Percentiles rank a stretch among this genome's conserved stretches.
These are phyloP conservation scores for Lachancea waltii DNA, from an alignment of 805 yeast genomes.

Conservation along the genomic window DNA sequence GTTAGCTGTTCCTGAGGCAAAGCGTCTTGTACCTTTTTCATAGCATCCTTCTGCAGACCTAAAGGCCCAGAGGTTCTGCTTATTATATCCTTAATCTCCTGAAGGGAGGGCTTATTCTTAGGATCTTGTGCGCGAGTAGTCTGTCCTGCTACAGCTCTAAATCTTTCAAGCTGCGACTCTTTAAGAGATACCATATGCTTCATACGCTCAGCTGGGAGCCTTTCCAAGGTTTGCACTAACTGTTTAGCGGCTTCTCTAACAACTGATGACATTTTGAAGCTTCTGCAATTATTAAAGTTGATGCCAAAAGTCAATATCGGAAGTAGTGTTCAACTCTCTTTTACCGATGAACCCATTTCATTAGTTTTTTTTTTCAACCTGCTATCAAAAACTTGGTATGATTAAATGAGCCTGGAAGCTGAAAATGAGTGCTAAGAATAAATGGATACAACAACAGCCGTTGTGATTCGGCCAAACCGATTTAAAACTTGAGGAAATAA, in stretches of 20 bases:
- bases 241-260: conserved; percentile 48
- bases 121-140: conserved; percentile 36
- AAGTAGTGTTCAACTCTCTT: background rate
- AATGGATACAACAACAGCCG: background rate
- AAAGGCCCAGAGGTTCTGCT: conserved; percentile 34
- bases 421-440: background rate
- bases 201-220: conserved; percentile 62
- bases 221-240: conserved; percentile 51
- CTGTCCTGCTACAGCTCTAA: conserved; percentile 45
- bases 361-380: background rate
- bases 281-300: too few species aligned
- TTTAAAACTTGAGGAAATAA: background rate
- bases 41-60: conserved; percentile 44
- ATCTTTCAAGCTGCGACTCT: conserved; percentile 55
- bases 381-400: too few species aligned
- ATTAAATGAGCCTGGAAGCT: background rate
- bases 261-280: conserved; percentile 19
- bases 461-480: background rate
- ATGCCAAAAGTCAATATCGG: background rate
- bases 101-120: conserved; percentile 35
- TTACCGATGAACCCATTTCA: background rate
- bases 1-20: conserved; percentile 45
- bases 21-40: conserved; percentile 36
- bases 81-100: conserved; percentile 36
- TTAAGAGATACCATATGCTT: conserved; percentile 66